Evolutionary conservation across 148 eudicot genomes (phyloP), one percentile per base, ranked within the genome.

Genomic region (Rhododendron ferrugineum): DNA sequence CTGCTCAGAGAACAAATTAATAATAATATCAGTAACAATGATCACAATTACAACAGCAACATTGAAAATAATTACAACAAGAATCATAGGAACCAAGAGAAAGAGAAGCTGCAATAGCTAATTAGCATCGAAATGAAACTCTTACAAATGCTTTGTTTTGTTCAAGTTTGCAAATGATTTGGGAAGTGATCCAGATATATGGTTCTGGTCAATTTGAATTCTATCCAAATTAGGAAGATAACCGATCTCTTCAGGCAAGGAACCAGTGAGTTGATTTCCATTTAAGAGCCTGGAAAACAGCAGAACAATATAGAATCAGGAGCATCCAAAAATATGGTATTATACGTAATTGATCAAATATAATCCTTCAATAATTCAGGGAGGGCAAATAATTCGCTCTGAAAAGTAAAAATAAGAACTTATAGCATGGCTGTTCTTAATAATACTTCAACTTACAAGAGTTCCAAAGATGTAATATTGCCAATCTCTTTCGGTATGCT

Each of bases 221-320:
- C 93, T 88, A 85, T 89, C 86, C 77, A 95, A 84, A 79, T 92
- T 86, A 30, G 93, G 92, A 84, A 95, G 95, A 90, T 86, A 87
- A 30, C 96, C 96, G 44, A 94, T 84, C 88, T 93, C 96, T 46
- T 93, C 98, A 77, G 98, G 99, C 86, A 96, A 93, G 37, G 91
- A 80, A 56, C 98, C 98, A 54, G 93, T 91, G 77, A 96, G 87
- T 79, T 93, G 89, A 87, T 96, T 96, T 85, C 98, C 98, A 79
- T 90, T 96, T 88, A 96, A 87, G 44, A 96, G 94, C 91, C 95
- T 94, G 87, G 20, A 88, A 79, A 82, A 49, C 86, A 87, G 56
- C 80, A 84, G 54, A 77, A n/a, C 66, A 78, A 34, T 50, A 23
- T 9, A 54, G 75, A 84, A 79, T 54, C 11, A 54, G 70, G 70